phyloP scores from a whole-genome alignment of 2,329 filamentous ascomycete species.

The Cercospora zeina region DNA sequence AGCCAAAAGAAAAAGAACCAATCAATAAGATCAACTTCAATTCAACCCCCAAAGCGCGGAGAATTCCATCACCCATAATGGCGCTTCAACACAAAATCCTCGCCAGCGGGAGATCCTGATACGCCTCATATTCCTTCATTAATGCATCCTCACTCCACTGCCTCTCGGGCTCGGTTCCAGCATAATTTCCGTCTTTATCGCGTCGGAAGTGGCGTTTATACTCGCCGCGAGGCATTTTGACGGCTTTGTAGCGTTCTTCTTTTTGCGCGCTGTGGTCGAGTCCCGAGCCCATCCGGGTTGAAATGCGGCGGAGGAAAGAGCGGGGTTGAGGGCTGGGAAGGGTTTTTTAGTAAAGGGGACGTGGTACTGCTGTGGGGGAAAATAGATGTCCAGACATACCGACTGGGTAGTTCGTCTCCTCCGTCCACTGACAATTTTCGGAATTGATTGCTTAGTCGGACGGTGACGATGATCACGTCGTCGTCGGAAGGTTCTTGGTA shows the following conservation, averaged over 20 bases:
- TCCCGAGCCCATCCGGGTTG: constrained; percentile 29
- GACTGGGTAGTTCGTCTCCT: constrained; percentile 26
- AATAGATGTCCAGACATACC: constrained; percentile 14
- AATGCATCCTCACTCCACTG: constrained; percentile 35
- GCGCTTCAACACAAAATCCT: constrained; percentile 25
- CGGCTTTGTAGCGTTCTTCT: constrained; percentile 32
- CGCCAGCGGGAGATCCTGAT: constrained; percentile 31
- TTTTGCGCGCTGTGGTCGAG: constrained; percentile 25
- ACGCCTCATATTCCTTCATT: constrained; percentile 30
- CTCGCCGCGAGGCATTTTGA: constrained; percentile 39
- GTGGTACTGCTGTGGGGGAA: neutral
- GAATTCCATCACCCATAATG: too few species aligned
- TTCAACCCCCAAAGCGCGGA: too few species aligned
- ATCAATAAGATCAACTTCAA: too few species aligned
- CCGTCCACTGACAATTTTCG: constrained; percentile 24
- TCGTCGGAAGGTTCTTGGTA: constrained; percentile 26
- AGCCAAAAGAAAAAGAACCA: too few species aligned
- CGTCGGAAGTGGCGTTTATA: constrained; percentile 34
- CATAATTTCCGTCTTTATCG: constrained; percentile 34
- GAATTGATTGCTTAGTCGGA: constrained; percentile 28
- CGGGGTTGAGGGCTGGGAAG: constrained; percentile 30
- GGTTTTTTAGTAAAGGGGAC: neutral
- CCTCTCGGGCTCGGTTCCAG: constrained; percentile 36
- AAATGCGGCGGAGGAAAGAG: constrained; percentile 34
- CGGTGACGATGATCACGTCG: constrained; percentile 36